These are phyloP conservation scores for Zalerion maritima DNA, from an alignment of 495 filamentous ascomycete species.

Conservation along the genomic window DNA sequence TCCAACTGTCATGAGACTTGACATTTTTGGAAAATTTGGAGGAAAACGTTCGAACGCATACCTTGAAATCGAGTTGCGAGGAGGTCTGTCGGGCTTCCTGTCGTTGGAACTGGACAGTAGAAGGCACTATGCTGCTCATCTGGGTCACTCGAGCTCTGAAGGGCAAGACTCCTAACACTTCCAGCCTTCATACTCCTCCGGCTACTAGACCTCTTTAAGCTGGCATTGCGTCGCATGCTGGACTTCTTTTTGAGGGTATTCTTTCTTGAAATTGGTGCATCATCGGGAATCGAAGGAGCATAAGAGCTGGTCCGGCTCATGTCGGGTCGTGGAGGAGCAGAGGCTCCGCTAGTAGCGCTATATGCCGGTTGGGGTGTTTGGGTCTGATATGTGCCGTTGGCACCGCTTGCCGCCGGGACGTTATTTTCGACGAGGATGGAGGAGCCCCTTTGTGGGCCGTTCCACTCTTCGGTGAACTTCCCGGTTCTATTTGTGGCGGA, in stretches of 20 bases:
- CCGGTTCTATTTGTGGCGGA: no score
- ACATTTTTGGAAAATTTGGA: slow-evolving; percentile 1
- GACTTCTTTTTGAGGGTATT: slow-evolving; percentile 78
- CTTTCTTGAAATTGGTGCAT: slow-evolving; percentile 42
- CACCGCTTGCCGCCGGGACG: slow-evolving; percentile 27
- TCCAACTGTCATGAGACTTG: no score
- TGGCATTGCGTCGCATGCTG: slow-evolving; percentile 56
- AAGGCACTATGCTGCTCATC: slow-evolving; percentile 75
- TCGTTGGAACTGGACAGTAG: slow-evolving; percentile 75
- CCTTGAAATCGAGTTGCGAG: slow-evolving; percentile 83
- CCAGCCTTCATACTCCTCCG: slow-evolving; percentile 61
- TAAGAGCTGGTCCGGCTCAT: slow-evolving; percentile 29
- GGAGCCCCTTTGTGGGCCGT: slow-evolving; percentile 48
- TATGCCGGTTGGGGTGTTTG: slow-evolving; percentile 23
- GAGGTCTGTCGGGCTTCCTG: slow-evolving; percentile 75
- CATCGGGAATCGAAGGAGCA: slow-evolving; percentile 18
- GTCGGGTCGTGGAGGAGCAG: slow-evolving; percentile 31
- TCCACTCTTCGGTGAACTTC: slow-evolving; percentile 59
- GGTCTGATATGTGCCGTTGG: slow-evolving; percentile 9
- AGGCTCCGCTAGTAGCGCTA: slow-evolving; percentile 23
- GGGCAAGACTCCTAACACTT: slow-evolving; percentile 59
- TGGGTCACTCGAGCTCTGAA: slow-evolving; percentile 45
- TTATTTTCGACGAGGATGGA: slow-evolving; percentile 42
- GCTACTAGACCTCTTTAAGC: slow-evolving; percentile 67
- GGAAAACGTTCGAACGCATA: slow-evolving; percentile 26